Percentiles rank a stretch among this genome's conserved stretches.
phyloP scores from a whole-genome alignment of 164 flowering plant genomes.

The Magnolia changhungtana region DNA sequence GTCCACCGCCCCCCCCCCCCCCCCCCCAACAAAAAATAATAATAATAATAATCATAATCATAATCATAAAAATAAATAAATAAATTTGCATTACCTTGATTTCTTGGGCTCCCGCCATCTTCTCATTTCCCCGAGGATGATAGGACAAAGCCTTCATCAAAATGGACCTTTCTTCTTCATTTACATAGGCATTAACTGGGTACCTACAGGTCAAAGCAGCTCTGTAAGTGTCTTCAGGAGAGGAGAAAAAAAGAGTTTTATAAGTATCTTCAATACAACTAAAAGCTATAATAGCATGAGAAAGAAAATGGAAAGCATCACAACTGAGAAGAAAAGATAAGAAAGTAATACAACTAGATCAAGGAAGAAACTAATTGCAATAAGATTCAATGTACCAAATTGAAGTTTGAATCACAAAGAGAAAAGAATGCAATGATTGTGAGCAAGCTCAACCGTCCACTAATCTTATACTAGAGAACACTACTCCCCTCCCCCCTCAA shows the following conservation, averaged over 20 bases:
- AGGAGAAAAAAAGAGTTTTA: not conserved
- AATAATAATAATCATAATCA: too few relatives aligned
- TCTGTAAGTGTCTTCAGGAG: not conserved
- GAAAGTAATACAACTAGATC: not conserved
- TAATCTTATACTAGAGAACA: too few relatives aligned
- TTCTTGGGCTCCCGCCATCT: conserved; percentile 64
- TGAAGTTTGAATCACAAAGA: too few relatives aligned
- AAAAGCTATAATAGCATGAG: not conserved
- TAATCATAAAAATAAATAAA: too few relatives aligned
- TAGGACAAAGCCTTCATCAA: conserved; percentile 53
- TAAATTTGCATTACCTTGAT: conserved; percentile 52
- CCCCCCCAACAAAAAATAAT: too few relatives aligned
- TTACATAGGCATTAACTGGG: conserved; percentile 34
- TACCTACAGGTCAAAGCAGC: conserved; percentile 40
- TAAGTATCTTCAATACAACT: too few relatives aligned
- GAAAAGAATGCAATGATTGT: too few relatives aligned
- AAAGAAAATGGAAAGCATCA: not conserved
- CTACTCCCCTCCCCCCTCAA: too few relatives aligned
- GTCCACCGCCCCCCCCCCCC: too few relatives aligned
- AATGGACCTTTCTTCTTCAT: conserved; percentile 44
- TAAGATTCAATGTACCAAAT: too few relatives aligned
- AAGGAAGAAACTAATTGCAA: too few relatives aligned
- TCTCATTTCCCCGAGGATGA: conserved; percentile 64
- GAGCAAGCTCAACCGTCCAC: too few relatives aligned
- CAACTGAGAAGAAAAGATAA: not conserved